Evolutionary conservation across 2,329 filamentous ascomycete genomes (phyloP).

Genomic region (Trichoderma brevicompactum): DNA sequence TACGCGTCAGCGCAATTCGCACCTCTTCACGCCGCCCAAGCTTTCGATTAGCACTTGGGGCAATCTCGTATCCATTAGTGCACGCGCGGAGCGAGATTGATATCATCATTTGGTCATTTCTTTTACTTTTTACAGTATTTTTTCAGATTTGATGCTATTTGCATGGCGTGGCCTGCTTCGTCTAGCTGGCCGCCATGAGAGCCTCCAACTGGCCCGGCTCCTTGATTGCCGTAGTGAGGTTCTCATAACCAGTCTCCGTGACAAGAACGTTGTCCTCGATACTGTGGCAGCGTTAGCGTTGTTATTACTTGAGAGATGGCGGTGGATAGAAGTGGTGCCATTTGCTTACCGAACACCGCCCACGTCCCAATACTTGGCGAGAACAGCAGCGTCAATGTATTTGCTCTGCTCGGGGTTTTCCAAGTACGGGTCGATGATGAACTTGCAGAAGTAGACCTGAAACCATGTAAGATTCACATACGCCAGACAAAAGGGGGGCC

Average conservation of each 20-base stretch:
- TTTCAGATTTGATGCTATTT: slow-evolving; percentile 3
- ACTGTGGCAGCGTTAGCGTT: slow-evolving; percentile 35
- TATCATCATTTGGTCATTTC: slow-evolving; percentile 5
- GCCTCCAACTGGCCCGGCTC: slow-evolving; percentile 65
- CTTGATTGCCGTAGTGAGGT: slow-evolving; percentile 73
- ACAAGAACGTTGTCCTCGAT: slow-evolving; percentile 76
- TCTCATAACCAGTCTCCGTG: slow-evolving; percentile 69
- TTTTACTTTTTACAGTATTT: background rate
- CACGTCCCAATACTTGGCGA: slow-evolving; percentile 82
- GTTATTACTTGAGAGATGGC: too few relatives aligned
- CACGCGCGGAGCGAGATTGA: slow-evolving; percentile 20
- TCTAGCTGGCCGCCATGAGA: slow-evolving; percentile 34
- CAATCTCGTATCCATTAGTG: slow-evolving; percentile 7
- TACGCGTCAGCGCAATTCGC: slow-evolving; percentile 23
- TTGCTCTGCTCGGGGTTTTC: slow-evolving; percentile 71
- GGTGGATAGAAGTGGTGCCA: background rate
- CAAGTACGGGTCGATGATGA: slow-evolving; percentile 82
- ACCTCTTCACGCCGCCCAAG: background rate
- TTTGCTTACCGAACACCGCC: slow-evolving; percentile 68
- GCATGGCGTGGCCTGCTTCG: background rate
- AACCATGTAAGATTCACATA: background rate
- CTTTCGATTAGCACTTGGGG: background rate
- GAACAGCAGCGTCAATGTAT: slow-evolving; percentile 74
- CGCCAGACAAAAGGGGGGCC: background rate
- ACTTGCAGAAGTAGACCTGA: slow-evolving; percentile 86